Evolutionary conservation across 176 grass and related monocot genomes (phyloP), one percentile per base, ranked within the genome.

Genomic region (Oryza meyeriana): DNA sequence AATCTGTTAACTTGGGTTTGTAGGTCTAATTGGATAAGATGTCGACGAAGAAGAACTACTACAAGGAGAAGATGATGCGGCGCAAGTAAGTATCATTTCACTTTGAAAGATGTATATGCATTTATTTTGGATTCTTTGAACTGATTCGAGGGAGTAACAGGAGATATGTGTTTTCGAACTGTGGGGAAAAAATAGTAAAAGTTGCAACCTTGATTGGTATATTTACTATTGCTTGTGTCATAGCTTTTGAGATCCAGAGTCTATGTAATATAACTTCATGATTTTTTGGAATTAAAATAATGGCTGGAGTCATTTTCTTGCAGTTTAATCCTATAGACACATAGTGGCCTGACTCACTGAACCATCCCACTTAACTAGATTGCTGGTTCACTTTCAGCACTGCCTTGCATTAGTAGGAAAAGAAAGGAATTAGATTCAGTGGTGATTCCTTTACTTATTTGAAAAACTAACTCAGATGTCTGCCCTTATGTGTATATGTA

Each of bases 31-130:
- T 45, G 50, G 32, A 35, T 1, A 83, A 88, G 45, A 97, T 97
- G 94, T 89, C 91, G 71, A 85, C 83, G 33, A 94, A 92, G 88
- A 97, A 91, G 88, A 97, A 86, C 36, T 89, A 87, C 80, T 91
- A 94, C 74, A 97, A 97, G 86, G 95, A 97, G 92, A 88, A 88
- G 78, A 87, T 97, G 88, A 89, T 92, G 83, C 83, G 85, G 61
- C 85, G 83, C 40, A 97, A 97, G 95, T 97, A 85, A 91, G 92
- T 77, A 35, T 29, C 30, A 25, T 25, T 61, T 61, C 24, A 8
- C 8, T 61, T n/a, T n/a, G 20, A 61, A 26, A 6, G 44, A 70
- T 52, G 40, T 42, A 40, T n/a, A n/a, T n/a, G n/a, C n/a, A n/a
- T n/a, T n/a, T n/a, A n/a, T n/a, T n/a, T n/a, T n/a, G n/a, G n/a